phyloP scores from a whole-genome alignment of 192 early-diverging fungal species.

The Coemansia aciculifera region DNA sequence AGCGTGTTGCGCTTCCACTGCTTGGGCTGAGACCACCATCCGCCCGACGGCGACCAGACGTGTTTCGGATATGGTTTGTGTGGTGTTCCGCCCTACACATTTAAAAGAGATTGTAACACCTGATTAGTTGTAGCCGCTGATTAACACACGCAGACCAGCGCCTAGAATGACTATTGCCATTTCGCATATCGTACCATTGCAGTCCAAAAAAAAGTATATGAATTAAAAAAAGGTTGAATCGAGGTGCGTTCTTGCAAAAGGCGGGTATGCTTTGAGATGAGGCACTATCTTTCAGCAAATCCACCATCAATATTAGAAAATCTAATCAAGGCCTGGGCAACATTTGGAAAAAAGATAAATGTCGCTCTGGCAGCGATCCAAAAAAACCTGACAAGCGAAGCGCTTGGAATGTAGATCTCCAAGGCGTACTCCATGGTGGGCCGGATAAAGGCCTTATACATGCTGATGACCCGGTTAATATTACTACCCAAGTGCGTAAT shows the following conservation, averaged over 20 bases:
- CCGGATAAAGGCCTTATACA: no score
- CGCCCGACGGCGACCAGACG: constrained; percentile 59
- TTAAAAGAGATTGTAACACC: background rate
- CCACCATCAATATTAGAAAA: background rate
- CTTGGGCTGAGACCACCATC: constrained; percentile 66
- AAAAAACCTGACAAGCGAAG: no score
- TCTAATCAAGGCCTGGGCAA: background rate
- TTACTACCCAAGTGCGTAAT: no score
- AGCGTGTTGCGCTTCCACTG: constrained; percentile 58
- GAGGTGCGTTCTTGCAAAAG: background rate
- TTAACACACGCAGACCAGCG: background rate
- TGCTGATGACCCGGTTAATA: no score
- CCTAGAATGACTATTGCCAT: background rate
- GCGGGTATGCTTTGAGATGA: background rate
- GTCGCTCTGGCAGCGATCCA: no score
- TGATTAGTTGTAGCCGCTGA: background rate
- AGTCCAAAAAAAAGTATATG: background rate
- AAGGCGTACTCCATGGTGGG: no score
- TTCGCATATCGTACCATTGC: constrained; percentile 8
- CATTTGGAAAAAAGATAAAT: no score
- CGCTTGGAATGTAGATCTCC: no score
- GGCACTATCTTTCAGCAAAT: background rate
- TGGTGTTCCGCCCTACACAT: constrained; percentile 48
- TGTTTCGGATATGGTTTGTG: constrained; percentile 53
- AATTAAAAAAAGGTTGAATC: background rate